Percentiles rank a stretch among this genome's conserved stretches.
Conservation (phyloP, 1,284 basidiomycete genomes). For the Earliella scabrosa region DNA sequence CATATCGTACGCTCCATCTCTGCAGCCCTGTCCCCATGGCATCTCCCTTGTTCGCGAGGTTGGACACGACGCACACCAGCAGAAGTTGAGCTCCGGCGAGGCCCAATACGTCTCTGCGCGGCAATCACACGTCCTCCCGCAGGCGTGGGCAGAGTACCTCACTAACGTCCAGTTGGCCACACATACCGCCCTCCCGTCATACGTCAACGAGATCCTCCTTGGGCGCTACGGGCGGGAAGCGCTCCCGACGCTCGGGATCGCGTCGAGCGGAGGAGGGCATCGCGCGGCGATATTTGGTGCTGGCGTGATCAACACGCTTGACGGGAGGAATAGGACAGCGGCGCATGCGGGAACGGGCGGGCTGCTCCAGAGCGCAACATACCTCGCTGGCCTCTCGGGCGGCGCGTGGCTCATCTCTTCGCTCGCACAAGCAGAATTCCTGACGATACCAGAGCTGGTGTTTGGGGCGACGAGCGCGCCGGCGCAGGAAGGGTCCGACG, state of each 20-base stretch:
- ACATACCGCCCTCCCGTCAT: constrained; percentile 33
- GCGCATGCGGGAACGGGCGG: constrained; percentile 49
- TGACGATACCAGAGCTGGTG: constrained; percentile 29
- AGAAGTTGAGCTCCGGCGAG: constrained; percentile 31
- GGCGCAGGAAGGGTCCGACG: background rate
- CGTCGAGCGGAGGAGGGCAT: constrained; percentile 51
- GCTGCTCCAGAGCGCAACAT: constrained; percentile 50
- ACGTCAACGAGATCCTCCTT: constrained; percentile 40
- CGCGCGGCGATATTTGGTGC: constrained; percentile 55
- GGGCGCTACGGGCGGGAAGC: constrained; percentile 20
- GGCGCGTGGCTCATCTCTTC: constrained; percentile 35
- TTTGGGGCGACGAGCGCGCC: constrained; percentile 22
- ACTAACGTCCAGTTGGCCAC: constrained; percentile 36
- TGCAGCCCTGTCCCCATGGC: constrained; percentile 25
- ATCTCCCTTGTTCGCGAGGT: constrained; percentile 26
- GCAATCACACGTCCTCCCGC: constrained; percentile 27
- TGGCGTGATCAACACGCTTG: constrained; percentile 52
- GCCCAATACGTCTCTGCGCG: constrained; percentile 28
- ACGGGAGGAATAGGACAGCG: constrained; percentile 50
- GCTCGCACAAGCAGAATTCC: constrained; percentile 33
- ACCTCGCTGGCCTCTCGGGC: constrained; percentile 50
- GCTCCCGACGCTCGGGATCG: constrained; percentile 45
- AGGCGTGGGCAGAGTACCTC: constrained; percentile 35
- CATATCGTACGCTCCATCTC: constrained; percentile 25
- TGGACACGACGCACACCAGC: constrained; percentile 19